Percentiles rank a stretch among this genome's conserved stretches.
phyloP scores from a whole-genome alignment of 306 rosid genomes.

The Cercis canadensis region DNA sequence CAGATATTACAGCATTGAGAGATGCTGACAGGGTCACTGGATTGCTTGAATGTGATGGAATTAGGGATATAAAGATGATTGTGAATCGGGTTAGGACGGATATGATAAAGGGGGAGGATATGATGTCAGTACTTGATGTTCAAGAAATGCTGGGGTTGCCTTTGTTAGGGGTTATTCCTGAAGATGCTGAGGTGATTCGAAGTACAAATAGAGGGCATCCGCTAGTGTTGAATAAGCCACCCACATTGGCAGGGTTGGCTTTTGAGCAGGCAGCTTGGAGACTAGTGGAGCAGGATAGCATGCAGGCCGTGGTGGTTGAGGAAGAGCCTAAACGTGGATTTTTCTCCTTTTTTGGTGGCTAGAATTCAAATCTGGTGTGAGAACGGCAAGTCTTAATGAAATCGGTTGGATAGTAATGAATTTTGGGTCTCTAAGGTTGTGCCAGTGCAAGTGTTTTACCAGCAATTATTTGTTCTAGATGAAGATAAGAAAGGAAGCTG shows the following conservation, averaged over 20 bases:
- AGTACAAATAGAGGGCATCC: constrained; percentile 97
- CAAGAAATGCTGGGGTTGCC: constrained; percentile 97
- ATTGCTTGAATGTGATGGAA: constrained; percentile 89
- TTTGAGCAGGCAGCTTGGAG: constrained; percentile 99
- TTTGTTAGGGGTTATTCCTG: constrained; percentile 84
- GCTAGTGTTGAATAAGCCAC: constrained; percentile 86
- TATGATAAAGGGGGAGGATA: constrained; percentile 95
- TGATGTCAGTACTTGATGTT: constrained; percentile 97
- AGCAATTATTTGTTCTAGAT: constrained; percentile 6
- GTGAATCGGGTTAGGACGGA: constrained; percentile 95
- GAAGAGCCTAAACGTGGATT: constrained; percentile 93
- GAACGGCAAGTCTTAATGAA: not conserved
- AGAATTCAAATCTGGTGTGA: constrained; percentile 1
- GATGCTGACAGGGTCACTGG: constrained; percentile 96
- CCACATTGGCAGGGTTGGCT: constrained; percentile 93
- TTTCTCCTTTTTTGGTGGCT: constrained; percentile 95
- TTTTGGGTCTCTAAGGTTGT: not conserved
- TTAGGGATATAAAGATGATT: constrained; percentile 95
- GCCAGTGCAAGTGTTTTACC: constrained; percentile 13
- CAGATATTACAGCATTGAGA: constrained; percentile 86
- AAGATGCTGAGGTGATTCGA: constrained; percentile 87
- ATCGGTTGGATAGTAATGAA: constrained; percentile 12
- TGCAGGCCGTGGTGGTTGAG: constrained; percentile 92
- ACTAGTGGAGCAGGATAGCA: constrained; percentile 95
- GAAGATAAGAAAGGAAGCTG: constrained; percentile 29